phyloP scores from a whole-genome alignment of 2,329 filamentous ascomycete species.

The Didymosphaeria variabile region DNA sequence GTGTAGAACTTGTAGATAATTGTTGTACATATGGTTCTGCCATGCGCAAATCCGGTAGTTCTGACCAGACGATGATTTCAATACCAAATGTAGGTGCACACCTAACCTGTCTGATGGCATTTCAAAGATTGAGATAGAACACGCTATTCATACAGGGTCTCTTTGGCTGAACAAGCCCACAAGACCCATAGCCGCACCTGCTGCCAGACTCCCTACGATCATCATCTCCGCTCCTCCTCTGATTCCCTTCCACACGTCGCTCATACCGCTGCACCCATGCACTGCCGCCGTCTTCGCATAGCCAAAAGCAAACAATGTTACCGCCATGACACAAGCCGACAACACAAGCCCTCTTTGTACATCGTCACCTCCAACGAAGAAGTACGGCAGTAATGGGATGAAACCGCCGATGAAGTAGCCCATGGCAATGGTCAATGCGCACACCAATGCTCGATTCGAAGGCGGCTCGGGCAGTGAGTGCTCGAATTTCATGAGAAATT shows the following conservation, averaged over 20 bases:
- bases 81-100: no score
- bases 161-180: not conserved
- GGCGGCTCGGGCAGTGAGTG: conserved; percentile 56
- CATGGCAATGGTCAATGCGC: conserved; percentile 52
- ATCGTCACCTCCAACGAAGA: conserved; percentile 47
- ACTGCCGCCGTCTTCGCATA: conserved; percentile 55
- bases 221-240: conserved; percentile 6
- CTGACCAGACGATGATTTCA: no score
- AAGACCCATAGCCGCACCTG: conserved; percentile 7
- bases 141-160: not conserved
- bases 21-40: no score
- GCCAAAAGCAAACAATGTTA: conserved; percentile 61
- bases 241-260: conserved; percentile 1
- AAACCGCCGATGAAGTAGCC: conserved; percentile 52
- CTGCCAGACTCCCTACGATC: conserved; percentile 3
- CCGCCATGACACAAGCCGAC: conserved; percentile 61
- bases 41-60: no score
- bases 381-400: conserved; percentile 63
- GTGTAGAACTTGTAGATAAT: no score
- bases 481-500: conserved; percentile 69
- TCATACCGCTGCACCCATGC: not conserved
- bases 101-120: no score
- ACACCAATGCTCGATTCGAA: conserved; percentile 58
- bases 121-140: not conserved
- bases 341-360: conserved; percentile 55